Evolutionary conservation across 208 protist species (phyloP), one percentile per base, ranked within the genome.

Genomic region (Acanthamoeba sp.): DNA sequence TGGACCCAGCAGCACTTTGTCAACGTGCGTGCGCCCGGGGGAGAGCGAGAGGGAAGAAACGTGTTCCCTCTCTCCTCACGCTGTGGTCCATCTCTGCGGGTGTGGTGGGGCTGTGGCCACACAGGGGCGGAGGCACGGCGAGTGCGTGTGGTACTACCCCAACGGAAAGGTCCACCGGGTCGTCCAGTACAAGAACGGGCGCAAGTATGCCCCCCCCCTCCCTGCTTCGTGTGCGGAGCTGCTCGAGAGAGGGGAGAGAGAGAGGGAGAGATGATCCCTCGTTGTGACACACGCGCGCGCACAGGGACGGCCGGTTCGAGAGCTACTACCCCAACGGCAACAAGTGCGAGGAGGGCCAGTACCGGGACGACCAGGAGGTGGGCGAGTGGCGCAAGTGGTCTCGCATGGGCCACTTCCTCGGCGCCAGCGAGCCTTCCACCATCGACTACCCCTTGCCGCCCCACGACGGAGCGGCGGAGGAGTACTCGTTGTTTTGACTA

Each of bases 301-400:
- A 18, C n/a, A 50, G 40, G 78, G 45, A 87, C 45, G 78, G 78
- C 40, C 24, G 7, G 1, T 87, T 57, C 40, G 78, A n/a, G 45
- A 69, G 34, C 84, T 91, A 45, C 84, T 71, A 91, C 36, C 48
- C 55, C 20, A 69, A 38, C 32, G 84, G 84, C 2, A 27, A 27
- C 24, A 62, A 62, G 55, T 52, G 57, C 84, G 84, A 91, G 57
- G 55, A 91, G 36, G 84, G 84, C 55, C 18, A 50, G 24, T 91
- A 91, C 40, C n/a, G 42, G 32, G 20, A 71, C 24, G 84, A 71
- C 18, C 27, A 48, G 18, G 55, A 91, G 57, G 84, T 91, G 36
- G 84, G 84, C 22, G 7, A 40, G 36, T 91, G 84, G 84, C 57
- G 55, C 55, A 91, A 91, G 55, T 85, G 76, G 76, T 85, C 76